These are phyloP conservation scores for Colletotrichum cuscutae DNA, from an alignment of 2,329 filamentous ascomycete species.

Conservation along the genomic window DNA sequence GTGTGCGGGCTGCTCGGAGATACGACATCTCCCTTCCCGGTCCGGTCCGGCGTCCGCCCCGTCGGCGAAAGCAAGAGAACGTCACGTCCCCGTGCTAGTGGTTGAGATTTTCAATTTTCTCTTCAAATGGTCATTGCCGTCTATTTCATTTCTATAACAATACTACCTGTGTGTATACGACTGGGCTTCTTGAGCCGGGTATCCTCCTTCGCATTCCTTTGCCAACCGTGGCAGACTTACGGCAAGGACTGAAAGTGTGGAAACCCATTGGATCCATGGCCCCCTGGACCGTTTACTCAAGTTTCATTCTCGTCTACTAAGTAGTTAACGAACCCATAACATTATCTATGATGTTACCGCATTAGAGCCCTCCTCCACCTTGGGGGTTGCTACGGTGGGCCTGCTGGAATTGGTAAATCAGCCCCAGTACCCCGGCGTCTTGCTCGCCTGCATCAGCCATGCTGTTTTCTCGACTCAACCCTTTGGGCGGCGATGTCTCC, in stretches of 20 bases:
- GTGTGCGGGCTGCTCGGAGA: conserved; percentile 25
- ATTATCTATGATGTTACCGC: neutral
- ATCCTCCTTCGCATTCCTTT: neutral
- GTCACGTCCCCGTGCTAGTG: neutral
- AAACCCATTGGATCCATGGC: neutral
- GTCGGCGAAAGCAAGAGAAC: neutral
- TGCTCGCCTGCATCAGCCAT: conserved; percentile 55
- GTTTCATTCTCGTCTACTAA: neutral
- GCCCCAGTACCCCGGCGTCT: conserved; percentile 65
- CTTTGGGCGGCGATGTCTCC: conserved; percentile 66
- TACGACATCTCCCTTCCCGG: conserved; percentile 19
- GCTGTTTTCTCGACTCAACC: conserved; percentile 63
- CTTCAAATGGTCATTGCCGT: neutral
- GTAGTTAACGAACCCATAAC: neutral
- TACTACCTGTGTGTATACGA: neutral
- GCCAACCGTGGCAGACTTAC: neutral
- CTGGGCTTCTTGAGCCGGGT: neutral
- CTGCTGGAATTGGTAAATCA: conserved; percentile 69
- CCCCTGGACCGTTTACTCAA: neutral
- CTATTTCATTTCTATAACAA: neutral
- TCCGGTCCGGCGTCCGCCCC: neutral
- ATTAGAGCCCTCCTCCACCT: conserved; percentile 42
- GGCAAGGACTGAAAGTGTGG: neutral
- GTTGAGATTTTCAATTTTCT: too few relatives aligned
- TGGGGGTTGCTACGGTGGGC: conserved; percentile 62